These are phyloP conservation scores for Metschnikowia lachancei DNA, from an alignment of 805 yeast genomes.

Conservation along the genomic window DNA sequence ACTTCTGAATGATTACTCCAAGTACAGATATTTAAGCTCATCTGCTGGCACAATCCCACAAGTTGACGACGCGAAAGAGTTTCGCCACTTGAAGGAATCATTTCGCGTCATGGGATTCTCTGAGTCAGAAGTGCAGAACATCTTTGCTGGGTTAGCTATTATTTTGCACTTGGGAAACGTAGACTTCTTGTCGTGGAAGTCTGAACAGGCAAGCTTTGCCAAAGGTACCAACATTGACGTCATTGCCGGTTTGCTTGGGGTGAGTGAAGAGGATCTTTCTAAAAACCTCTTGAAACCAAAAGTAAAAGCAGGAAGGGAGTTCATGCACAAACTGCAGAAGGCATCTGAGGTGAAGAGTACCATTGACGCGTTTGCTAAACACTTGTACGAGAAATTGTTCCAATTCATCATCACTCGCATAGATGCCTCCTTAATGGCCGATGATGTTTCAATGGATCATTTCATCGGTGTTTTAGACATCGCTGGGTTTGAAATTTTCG, in stretches of 20 bases:
- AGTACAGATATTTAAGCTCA: slow-evolving; percentile 53
- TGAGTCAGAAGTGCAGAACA: slow-evolving; percentile 49
- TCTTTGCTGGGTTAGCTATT: slow-evolving; percentile 67
- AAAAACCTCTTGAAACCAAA: slow-evolving; percentile 68
- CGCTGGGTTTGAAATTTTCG: slow-evolving; percentile 62
- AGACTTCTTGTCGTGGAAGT: slow-evolving; percentile 59
- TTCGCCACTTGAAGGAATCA: slow-evolving; percentile 58
- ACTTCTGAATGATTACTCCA: slow-evolving; percentile 36
- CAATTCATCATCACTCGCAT: slow-evolving; percentile 72
- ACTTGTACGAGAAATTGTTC: slow-evolving; percentile 81
- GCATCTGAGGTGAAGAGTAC: slow-evolving; percentile 77
- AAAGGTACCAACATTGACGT: slow-evolving; percentile 48
- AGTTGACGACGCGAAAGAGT: slow-evolving; percentile 74
- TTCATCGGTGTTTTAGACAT: slow-evolving; percentile 59
- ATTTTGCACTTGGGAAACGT: slow-evolving; percentile 86
- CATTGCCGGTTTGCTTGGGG: slow-evolving; percentile 64
- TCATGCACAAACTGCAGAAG: slow-evolving; percentile 73
- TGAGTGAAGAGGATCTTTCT: slow-evolving; percentile 50
- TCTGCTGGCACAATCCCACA: slow-evolving; percentile 61
- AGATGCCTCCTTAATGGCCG: slow-evolving; percentile 54
- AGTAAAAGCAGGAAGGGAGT: slow-evolving; percentile 88
- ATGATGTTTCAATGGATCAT: slow-evolving; percentile 21
- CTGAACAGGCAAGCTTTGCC: slow-evolving; percentile 73
- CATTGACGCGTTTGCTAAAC: slow-evolving; percentile 83
- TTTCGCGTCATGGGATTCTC: slow-evolving; percentile 72